Evolutionary conservation across 768 basidiomycete species (phyloP).

Genomic region (Amyloporia xantha): DNA sequence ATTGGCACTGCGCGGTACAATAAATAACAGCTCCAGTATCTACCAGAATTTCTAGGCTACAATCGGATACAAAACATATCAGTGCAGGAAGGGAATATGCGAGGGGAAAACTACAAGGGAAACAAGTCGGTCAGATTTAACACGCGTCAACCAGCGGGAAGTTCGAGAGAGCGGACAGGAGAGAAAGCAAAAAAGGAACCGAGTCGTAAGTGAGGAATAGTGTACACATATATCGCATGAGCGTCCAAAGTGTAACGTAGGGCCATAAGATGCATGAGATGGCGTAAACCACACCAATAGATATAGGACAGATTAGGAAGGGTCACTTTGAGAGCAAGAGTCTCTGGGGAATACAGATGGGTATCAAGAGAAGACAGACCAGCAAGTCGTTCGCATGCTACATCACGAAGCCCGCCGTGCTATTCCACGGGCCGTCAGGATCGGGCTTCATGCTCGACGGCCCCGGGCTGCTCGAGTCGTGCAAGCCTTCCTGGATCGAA

Average conservation of each 20-base stretch:
- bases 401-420: conserved; percentile 14
- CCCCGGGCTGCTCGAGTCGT: conserved; percentile 3
- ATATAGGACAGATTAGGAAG: conserved; percentile 1
- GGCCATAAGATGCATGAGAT: not conserved
- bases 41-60: conserved; percentile 19
- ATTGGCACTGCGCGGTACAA: conserved; percentile 9
- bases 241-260: conserved; percentile 4
- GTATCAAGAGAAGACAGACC: not conserved
- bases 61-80: conserved; percentile 4
- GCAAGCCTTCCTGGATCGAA: conserved; percentile 14
- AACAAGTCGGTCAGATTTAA: not conserved
- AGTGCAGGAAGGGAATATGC: no score
- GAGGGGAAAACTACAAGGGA: conserved; percentile 1
- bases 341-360: no score
- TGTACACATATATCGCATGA: conserved; percentile 3
- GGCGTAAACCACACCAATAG: conserved; percentile 1
- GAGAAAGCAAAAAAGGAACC: not conserved
- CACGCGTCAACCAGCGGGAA: no score
- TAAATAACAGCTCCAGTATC: conserved; percentile 18
- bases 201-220: not conserved
- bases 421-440: conserved; percentile 18
- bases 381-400: conserved; percentile 1
- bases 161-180: not conserved
- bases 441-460: conserved; percentile 19
- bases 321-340: not conserved